These are phyloP conservation scores for Hypomontagnella submonticulosa DNA, from an alignment of 495 filamentous ascomycete species.

Conservation along the genomic window DNA sequence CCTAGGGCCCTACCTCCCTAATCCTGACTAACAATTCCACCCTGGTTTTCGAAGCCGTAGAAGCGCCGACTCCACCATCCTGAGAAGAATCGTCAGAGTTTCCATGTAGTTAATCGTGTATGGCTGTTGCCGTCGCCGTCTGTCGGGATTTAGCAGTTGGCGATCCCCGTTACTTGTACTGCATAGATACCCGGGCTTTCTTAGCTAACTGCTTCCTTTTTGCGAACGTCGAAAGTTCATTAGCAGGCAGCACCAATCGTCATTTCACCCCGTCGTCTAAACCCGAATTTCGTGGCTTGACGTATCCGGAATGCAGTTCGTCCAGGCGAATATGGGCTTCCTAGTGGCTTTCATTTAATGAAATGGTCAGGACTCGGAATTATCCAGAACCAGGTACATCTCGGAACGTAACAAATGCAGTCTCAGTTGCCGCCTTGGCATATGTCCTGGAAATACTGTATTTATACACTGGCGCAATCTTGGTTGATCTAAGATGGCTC, in stretches of 20 bases:
- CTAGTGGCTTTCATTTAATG: background rate
- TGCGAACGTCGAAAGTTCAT: background rate
- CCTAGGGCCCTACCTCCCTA: slow-evolving; percentile 17
- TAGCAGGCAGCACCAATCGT: slow-evolving; percentile 3
- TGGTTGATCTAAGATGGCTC: slow-evolving; percentile 16
- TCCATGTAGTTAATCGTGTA: background rate
- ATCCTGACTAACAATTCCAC: slow-evolving; percentile 28
- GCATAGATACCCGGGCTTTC: slow-evolving; percentile 3
- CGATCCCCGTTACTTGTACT: slow-evolving; percentile 1
- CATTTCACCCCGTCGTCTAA: slow-evolving; percentile 4
- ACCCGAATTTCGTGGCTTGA: slow-evolving; percentile 8
- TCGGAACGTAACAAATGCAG: slow-evolving; percentile 10
- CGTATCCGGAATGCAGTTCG: slow-evolving; percentile 3
- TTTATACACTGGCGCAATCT: slow-evolving; percentile 1
- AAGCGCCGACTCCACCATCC: slow-evolving; percentile 35
- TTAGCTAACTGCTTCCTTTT: slow-evolving; percentile 7
- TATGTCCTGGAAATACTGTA: slow-evolving; percentile 12
- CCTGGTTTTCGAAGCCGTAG: slow-evolving; percentile 33
- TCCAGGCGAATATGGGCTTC: slow-evolving; percentile 9
- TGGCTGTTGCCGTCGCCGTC: slow-evolving; percentile 3
- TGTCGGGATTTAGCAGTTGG: background rate
- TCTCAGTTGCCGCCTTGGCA: slow-evolving; percentile 29
- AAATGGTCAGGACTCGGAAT: slow-evolving; percentile 5
- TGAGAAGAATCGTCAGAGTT: background rate
- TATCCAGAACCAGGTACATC: slow-evolving; percentile 11